phyloP scores from a whole-genome alignment of 2,329 filamentous ascomycete species.

The Xylariomycetidae sp. region DNA sequence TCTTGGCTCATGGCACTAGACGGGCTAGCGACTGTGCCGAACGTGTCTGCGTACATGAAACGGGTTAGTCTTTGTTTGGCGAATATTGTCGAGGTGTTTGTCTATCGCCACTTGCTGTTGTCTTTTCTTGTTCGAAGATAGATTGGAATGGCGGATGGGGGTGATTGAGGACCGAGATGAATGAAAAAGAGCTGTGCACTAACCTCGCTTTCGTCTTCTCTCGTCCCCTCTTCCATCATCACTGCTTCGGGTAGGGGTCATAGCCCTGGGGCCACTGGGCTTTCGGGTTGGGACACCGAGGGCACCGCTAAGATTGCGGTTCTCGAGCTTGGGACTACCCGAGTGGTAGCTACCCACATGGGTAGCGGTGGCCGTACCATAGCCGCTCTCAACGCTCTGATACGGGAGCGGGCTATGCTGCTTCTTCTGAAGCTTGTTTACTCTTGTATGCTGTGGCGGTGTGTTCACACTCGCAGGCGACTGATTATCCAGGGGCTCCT shows the following conservation, averaged over 20 bases:
- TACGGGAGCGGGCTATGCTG: constrained; percentile 49
- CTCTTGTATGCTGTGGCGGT: constrained; percentile 41
- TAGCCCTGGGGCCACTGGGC: constrained; percentile 55
- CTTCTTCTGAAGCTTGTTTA: constrained; percentile 47
- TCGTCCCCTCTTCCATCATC: constrained; percentile 43
- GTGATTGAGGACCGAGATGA: too few relatives aligned
- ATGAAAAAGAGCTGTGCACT: too few relatives aligned
- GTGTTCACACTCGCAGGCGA: constrained; percentile 30
- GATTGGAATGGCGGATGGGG: too few relatives aligned
- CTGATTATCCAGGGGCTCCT: constrained; percentile 51
- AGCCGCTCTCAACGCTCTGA: constrained; percentile 51
- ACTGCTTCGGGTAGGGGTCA: constrained; percentile 49
- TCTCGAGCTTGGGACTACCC: constrained; percentile 51
- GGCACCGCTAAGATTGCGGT: constrained; percentile 51
- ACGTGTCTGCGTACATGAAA: too few relatives aligned
- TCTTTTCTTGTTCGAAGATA: too few relatives aligned
- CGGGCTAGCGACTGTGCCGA: constrained; percentile 40
- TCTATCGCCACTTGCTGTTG: too few relatives aligned
- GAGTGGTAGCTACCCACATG: constrained; percentile 42
- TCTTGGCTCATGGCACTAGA: constrained; percentile 39
- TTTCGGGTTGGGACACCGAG: constrained; percentile 47
- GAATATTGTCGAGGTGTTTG: too few relatives aligned
- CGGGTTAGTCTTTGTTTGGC: too few relatives aligned
- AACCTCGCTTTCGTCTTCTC: constrained; percentile 55
- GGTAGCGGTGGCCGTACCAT: constrained; percentile 43